Percentiles rank a stretch among this genome's conserved stretches.
Evolutionary conservation across 2,329 filamentous ascomycete genomes (phyloP).

Genomic region (Cyphellophora attinorum): DNA sequence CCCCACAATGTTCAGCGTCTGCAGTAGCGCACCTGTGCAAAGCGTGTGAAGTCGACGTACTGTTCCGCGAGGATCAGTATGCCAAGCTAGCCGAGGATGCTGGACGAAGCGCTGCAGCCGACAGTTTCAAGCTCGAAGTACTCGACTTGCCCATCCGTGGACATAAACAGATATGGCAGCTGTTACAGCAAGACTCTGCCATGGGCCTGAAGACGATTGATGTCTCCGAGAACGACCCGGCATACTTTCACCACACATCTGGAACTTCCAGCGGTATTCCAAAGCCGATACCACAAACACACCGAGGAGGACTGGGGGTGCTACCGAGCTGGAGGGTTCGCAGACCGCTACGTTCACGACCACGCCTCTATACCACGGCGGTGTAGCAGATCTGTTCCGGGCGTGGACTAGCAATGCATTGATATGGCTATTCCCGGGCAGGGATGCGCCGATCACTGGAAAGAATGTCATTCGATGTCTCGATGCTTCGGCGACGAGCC

Average conservation of each 20-base stretch:
- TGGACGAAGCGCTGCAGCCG: too few species aligned
- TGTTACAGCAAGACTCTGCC: background rate
- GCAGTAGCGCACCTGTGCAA: constrained; percentile 47
- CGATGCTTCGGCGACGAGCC: constrained; percentile 16
- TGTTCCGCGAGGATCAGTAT: constrained; percentile 37
- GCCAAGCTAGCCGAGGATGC: constrained; percentile 7
- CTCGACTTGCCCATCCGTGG: too few species aligned
- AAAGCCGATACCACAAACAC: constrained; percentile 52
- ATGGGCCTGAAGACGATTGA: background rate
- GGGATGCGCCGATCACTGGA: constrained; percentile 46
- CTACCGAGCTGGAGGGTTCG: constrained; percentile 37
- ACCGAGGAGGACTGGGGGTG: constrained; percentile 45
- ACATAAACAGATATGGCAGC: background rate
- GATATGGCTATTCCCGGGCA: constrained; percentile 55
- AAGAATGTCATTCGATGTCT: constrained; percentile 43
- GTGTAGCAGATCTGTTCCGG: constrained; percentile 52
- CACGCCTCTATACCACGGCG: constrained; percentile 58
- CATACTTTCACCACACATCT: constrained; percentile 55
- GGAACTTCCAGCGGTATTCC: constrained; percentile 55
- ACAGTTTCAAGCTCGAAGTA: too few species aligned
- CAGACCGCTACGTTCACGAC: constrained; percentile 50
- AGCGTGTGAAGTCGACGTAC: constrained; percentile 29
- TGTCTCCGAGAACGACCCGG: constrained; percentile 27
- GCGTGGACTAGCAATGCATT: constrained; percentile 51
- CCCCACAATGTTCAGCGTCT: constrained; percentile 37